Evolutionary conservation across 768 basidiomycete species (phyloP).

Genomic region (Calocybe gangraenosa): DNA sequence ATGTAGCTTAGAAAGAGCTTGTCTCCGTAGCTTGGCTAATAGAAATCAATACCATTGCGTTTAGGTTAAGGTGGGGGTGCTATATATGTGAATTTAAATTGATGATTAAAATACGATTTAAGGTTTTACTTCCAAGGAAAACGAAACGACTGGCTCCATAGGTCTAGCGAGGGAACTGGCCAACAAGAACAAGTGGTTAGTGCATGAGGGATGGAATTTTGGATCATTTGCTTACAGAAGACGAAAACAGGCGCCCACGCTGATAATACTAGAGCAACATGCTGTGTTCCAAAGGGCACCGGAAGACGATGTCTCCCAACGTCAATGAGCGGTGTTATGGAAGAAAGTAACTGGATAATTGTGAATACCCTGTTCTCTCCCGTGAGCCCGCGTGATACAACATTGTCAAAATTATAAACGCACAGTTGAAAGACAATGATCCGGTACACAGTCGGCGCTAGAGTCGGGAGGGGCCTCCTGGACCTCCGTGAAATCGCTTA

Average conservation of each 20-base stretch:
- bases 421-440: slow-evolving; percentile 56
- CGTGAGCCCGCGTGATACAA: not conserved
- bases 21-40: too few relatives aligned
- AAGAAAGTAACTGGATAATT: slow-evolving; percentile 41
- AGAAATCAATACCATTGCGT: too few relatives aligned
- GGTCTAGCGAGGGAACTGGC: not conserved
- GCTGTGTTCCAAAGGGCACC: slow-evolving; percentile 59
- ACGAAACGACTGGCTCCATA: not conserved
- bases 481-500: slow-evolving; percentile 14
- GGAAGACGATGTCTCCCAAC: slow-evolving; percentile 36
- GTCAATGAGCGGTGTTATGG: slow-evolving; percentile 50
- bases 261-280: slow-evolving; percentile 53
- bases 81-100: not conserved
- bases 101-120: not conserved
- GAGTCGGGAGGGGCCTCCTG: slow-evolving; percentile 25
- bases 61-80: too few relatives aligned
- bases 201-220: not conserved
- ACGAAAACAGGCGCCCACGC: slow-evolving; percentile 58
- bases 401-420: slow-evolving; percentile 11
- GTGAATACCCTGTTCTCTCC: slow-evolving; percentile 35
- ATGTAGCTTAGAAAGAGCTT: too few relatives aligned
- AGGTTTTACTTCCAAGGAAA: slow-evolving; percentile 1
- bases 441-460: slow-evolving; percentile 44
- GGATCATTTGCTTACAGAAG: slow-evolving; percentile 37
- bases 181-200: too few relatives aligned